Evolutionary conservation across 1,139 yeast genomes (phyloP), one percentile per base, ranked within the genome.

Genomic region (Suhomyces kunorum): DNA sequence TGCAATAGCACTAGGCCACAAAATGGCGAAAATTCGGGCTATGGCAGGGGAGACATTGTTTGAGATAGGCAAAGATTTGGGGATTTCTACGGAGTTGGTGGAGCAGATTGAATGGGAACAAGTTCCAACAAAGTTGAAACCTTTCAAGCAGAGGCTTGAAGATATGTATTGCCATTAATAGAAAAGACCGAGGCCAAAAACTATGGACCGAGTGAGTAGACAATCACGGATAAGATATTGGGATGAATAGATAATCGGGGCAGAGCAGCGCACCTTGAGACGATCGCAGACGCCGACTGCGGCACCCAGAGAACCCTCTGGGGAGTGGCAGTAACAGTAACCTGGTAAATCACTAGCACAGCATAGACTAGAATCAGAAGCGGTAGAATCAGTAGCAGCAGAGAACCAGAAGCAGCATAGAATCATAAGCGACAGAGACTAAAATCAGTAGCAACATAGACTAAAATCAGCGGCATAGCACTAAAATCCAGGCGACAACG

Each of bases 41-140:
- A 42, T 61, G 48, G 63, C 70, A 0, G 57, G 66, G 16, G 73
- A 71, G 30, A 58, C 61, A 18, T 36, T 72, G 6, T 70, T 59
- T 45, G 69, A 63, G 38, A 45, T 67, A 4, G 52, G 58, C 26
- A 59, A 55, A 34, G 70, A 64, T 22, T 38, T 32, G 22, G 25
- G 23, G 9, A 27, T 24, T 11, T 4, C 36, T 20, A 28, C 40
- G 8, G 29, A 40, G 6, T 36, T 38, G 6, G 24, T 45, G 9
- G 34, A 33, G 8, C 12, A 36, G 6, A 47, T 59, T n/a, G 52
- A 59, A 28, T 62, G 67, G 66, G 45, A 46, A 17, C 38, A 49
- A 19, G 8, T 41, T 11, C 48, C 48, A 8, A 25, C 29, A n/a
- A 35, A 33, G 17, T 35, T 45, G 33, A 43, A 41, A 25, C 19